Percentiles rank a stretch among this genome's conserved stretches.
Conservation (phyloP, 805 yeast species). For the Sugiyamaella americana region DNA sequence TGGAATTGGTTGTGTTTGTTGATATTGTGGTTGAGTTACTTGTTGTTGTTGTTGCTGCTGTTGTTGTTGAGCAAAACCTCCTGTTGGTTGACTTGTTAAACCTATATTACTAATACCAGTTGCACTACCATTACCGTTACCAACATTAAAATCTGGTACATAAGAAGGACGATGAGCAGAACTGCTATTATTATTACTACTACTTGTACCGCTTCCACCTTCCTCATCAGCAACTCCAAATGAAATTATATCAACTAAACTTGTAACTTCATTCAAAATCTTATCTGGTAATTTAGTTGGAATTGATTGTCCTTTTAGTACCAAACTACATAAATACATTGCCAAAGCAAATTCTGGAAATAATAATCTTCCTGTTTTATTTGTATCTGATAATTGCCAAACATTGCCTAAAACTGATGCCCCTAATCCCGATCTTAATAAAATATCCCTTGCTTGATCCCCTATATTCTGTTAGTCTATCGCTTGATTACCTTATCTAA, state of each 20-base stretch:
- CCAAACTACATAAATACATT: conserved; percentile 75
- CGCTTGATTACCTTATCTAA: neutral
- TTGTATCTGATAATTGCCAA: conserved; percentile 89
- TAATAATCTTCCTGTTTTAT: conserved; percentile 72
- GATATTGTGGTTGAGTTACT: conserved; percentile 31
- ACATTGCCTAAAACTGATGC: conserved; percentile 75
- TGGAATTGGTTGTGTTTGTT: conserved; percentile 8
- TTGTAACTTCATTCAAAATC: conserved; percentile 75
- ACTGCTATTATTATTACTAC: conserved; percentile 20
- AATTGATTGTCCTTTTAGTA: conserved; percentile 68
- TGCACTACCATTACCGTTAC: neutral
- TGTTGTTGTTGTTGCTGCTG: conserved; percentile 29
- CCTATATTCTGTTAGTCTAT: neutral
- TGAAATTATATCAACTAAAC: conserved; percentile 84
- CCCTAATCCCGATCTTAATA: conserved; percentile 70
- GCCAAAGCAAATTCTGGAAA: conserved; percentile 95
- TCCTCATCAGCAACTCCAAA: conserved; percentile 58
- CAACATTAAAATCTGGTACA: conserved; percentile 23
- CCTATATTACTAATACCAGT: conserved; percentile 19
- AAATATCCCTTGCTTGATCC: conserved; percentile 68
- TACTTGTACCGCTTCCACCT: no score
- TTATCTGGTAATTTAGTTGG: conserved; percentile 68
- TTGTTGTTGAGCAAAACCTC: conserved; percentile 11
- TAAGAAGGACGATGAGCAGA: conserved; percentile 17
- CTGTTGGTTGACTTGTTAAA: conserved; percentile 33